These are phyloP conservation scores for Chalaropsis thielavioides DNA, from an alignment of 2,329 filamentous ascomycete genomes.

Conservation along the genomic window DNA sequence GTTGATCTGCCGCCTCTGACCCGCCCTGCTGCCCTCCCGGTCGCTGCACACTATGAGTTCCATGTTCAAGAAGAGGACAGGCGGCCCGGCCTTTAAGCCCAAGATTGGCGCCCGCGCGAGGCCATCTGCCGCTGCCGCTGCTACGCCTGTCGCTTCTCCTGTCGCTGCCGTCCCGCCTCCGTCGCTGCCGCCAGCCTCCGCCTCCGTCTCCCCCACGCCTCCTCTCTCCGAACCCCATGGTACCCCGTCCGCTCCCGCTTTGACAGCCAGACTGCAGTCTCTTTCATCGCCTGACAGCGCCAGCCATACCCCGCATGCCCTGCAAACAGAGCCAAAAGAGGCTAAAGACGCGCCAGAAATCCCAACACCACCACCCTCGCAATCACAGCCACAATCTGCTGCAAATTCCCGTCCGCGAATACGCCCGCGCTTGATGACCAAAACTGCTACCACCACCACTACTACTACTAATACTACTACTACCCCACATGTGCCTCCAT, in stretches of 20 bases:
- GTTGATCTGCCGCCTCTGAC: neutral
- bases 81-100: slow-evolving; percentile 50
- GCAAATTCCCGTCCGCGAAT: neutral
- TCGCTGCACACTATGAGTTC: slow-evolving; percentile 39
- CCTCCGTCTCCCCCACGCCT: neutral
- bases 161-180: slow-evolving; percentile 5
- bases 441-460: neutral
- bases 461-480: neutral
- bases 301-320: neutral
- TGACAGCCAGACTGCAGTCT: neutral
- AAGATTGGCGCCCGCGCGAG: slow-evolving; percentile 43
- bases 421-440: neutral
- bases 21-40: neutral
- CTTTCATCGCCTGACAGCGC: neutral
- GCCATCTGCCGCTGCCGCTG: slow-evolving; percentile 24
- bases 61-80: slow-evolving; percentile 52
- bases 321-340: neutral
- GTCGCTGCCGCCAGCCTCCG: neutral
- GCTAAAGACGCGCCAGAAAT: neutral
- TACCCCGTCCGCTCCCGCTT: neutral
- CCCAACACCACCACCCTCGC: neutral
- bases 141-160: slow-evolving; percentile 9
- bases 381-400: neutral
- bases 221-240: neutral
- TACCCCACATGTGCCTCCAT: slow-evolving; percentile 1